Percentiles rank a stretch among this genome's conserved stretches.
phyloP scores from a whole-genome alignment of 352 stramenopile species.

The Phytophthora sojae region DNA sequence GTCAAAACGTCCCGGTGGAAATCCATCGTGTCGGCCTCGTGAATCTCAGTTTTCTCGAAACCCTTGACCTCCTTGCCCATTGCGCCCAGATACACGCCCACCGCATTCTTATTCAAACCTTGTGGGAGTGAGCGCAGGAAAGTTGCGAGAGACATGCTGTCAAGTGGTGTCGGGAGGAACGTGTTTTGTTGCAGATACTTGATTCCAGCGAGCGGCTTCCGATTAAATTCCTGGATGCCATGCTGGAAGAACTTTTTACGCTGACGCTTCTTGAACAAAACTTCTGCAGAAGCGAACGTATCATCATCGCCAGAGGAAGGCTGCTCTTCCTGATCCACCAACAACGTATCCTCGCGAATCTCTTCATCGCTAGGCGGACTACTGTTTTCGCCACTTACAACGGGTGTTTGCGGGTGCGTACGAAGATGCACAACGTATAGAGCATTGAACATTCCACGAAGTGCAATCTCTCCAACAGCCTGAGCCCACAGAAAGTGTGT shows the following conservation, averaged over 20 bases:
- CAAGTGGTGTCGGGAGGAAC: constrained; percentile 80
- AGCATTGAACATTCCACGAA: constrained; percentile 79
- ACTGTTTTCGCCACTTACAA: constrained; percentile 21
- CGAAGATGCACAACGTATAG: constrained; percentile 78
- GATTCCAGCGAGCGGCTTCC: constrained; percentile 91
- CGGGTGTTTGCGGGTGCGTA: constrained; percentile 43
- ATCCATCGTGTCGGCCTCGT: constrained; percentile 84
- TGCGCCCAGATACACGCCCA: constrained; percentile 88
- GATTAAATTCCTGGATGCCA: constrained; percentile 95
- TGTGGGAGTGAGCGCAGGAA: constrained; percentile 87
- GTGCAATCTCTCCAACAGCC: constrained; percentile 66
- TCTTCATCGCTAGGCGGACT: constrained; percentile 35
- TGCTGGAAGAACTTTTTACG: constrained; percentile 88
- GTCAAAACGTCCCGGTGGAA: constrained; percentile 85
- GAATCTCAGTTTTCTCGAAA: constrained; percentile 76
- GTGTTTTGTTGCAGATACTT: constrained; percentile 82
- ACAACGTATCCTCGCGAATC: constrained; percentile 38
- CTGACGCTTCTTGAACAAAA: constrained; percentile 66
- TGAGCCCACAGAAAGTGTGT: constrained; percentile 76
- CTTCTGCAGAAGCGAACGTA: constrained; percentile 55
- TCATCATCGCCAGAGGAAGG: constrained; percentile 8
- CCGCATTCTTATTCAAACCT: constrained; percentile 82
- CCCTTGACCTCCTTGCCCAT: constrained; percentile 84
- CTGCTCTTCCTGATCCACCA: constrained; percentile 39
- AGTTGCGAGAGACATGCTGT: constrained; percentile 82